A percentile compares a stretch with the other conserved stretches of the same genome.
Conservation (phyloP, 2,329 filamentous ascomycete genomes). For the Penicillium sp. region DNA sequence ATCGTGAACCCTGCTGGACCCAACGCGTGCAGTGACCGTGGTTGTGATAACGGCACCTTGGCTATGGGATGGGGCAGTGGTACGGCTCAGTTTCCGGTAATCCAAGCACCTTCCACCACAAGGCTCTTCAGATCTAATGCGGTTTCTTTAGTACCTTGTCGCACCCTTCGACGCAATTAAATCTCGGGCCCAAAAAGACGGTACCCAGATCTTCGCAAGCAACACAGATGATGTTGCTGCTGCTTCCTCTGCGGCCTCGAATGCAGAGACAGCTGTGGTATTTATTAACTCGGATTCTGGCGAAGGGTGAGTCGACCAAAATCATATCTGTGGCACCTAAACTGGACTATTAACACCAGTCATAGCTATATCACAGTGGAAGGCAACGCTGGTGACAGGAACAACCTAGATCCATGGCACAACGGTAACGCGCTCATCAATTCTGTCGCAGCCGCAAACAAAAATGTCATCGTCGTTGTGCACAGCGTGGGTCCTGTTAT, state of each 20-base stretch:
- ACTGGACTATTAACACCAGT: too few relatives aligned
- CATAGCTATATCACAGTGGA: conserved; percentile 31
- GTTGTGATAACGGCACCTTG: conserved; percentile 64
- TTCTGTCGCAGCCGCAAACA: conserved; percentile 57
- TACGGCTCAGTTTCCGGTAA: conserved; percentile 62
- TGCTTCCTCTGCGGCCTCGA: conserved; percentile 38
- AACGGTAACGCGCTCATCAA: conserved; percentile 48
- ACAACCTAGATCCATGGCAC: conserved; percentile 49
- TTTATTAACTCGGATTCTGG: conserved; percentile 51
- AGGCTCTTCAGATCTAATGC: conserved; percentile 1
- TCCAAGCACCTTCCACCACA: neutral
- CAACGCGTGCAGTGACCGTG: conserved; percentile 59
- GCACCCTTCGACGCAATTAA: conserved; percentile 45
- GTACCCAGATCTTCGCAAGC: conserved; percentile 44
- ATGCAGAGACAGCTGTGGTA: conserved; percentile 45
- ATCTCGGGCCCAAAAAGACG: conserved; percentile 35
- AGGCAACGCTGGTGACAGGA: conserved; percentile 56
- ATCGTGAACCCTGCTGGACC: conserved; percentile 46
- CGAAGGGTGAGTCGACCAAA: conserved; percentile 39
- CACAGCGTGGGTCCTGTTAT: conserved; percentile 63
- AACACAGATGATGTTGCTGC: conserved; percentile 39
- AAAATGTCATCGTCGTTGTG: conserved; percentile 62
- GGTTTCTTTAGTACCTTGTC: conserved; percentile 38
- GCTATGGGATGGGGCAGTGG: conserved; percentile 76
- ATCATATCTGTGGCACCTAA: neutral